A percentile compares a stretch with the other conserved stretches of the same genome.
These are phyloP conservation scores for Metroxylon sagu DNA, from an alignment of 176 grass and related monocot species.

Conservation along the genomic window DNA sequence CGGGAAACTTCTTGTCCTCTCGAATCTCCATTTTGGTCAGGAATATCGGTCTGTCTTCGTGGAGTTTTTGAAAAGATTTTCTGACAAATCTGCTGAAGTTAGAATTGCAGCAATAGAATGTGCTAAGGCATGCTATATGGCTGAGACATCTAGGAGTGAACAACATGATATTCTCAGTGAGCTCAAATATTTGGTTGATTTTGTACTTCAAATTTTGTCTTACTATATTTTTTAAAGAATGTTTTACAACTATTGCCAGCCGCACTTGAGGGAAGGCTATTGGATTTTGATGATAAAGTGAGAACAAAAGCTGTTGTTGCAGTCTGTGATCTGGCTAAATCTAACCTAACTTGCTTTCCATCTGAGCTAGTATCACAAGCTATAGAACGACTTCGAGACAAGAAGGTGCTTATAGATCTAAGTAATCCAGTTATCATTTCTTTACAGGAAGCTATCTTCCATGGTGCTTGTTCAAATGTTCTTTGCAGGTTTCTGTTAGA, in stretches of 20 bases:
- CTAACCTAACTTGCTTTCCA: conserved; percentile 57
- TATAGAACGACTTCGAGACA: conserved; percentile 70
- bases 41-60: conserved; percentile 59
- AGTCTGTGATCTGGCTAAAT: conserved; percentile 82
- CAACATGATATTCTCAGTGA: conserved; percentile 55
- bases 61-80: conserved; percentile 82
- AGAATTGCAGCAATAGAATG: conserved; percentile 83
- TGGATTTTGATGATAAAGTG: conserved; percentile 96
- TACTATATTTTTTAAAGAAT: conserved; percentile 21
- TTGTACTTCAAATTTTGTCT: conserved; percentile 16
- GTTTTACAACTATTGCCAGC: conserved; percentile 33
- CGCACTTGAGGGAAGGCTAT: conserved; percentile 65
- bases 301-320: conserved; percentile 71
- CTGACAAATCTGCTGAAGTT: conserved; percentile 74
- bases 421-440: not conserved
- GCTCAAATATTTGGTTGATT: conserved; percentile 12
- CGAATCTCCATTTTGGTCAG: conserved; percentile 69
- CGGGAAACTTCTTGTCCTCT: conserved; percentile 70
- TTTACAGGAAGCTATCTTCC: not conserved
- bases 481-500: conserved; percentile 73
- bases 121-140: conserved; percentile 53
- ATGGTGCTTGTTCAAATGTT: conserved; percentile 17
- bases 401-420: conserved; percentile 50
- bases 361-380: conserved; percentile 51
- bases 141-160: conserved; percentile 50